Evolutionary conservation across 805 yeast species (phyloP).

Genomic region (Pichia sporocuriosa): DNA sequence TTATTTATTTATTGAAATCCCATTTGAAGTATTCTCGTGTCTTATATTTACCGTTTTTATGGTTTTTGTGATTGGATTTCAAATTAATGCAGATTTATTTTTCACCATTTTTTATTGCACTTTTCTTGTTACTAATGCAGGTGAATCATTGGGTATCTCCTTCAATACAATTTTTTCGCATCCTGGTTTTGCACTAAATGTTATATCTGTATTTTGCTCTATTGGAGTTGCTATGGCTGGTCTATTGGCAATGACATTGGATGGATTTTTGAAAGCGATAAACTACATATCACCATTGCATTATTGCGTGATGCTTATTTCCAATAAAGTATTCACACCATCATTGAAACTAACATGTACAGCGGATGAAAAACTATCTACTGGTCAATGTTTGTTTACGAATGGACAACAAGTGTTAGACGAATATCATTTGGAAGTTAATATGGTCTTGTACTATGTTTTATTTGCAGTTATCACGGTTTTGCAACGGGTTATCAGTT

Average conservation of each 20-base stretch:
- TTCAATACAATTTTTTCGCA: constrained; percentile 69
- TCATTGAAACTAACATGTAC: constrained; percentile 47
- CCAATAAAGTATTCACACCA: constrained; percentile 51
- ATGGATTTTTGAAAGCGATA: constrained; percentile 56
- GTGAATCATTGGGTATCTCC: constrained; percentile 79
- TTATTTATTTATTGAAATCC: constrained; percentile 58
- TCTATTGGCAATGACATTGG: constrained; percentile 72
- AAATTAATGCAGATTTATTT: constrained; percentile 58
- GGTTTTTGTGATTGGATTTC: constrained; percentile 68
- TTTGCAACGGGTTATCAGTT: constrained; percentile 37
- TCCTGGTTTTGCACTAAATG: constrained; percentile 73
- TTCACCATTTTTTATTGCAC: constrained; percentile 55
- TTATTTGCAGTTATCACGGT: constrained; percentile 35
- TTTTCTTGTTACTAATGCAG: constrained; percentile 56
- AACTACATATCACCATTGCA: constrained; percentile 76
- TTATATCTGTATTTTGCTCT: constrained; percentile 58
- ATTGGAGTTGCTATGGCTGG: constrained; percentile 83
- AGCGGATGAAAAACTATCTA: constrained; percentile 20
- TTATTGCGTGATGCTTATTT: constrained; percentile 56
- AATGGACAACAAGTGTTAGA: constrained; percentile 52
- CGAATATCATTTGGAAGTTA: constrained; percentile 38
- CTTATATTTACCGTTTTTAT: constrained; percentile 53
- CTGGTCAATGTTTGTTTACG: constrained; percentile 39
- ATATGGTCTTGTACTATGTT: constrained; percentile 33
- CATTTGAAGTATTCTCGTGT: constrained; percentile 56